Evolutionary conservation across 129 eudicot genomes (phyloP), one percentile per base, ranked within the genome.

Genomic region (Chrysanthemum makinoi): DNA sequence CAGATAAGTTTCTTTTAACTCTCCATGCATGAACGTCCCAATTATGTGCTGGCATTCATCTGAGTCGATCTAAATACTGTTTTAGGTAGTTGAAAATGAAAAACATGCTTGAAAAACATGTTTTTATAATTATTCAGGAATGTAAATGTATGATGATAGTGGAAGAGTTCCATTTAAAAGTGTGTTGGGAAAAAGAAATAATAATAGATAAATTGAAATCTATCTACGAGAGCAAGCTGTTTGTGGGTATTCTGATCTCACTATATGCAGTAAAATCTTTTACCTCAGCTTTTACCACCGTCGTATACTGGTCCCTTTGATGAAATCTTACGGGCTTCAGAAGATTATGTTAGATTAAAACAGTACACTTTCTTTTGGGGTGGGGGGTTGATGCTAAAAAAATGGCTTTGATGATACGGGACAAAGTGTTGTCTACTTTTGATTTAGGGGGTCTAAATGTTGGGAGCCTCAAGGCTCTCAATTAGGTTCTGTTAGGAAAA

Each of bases 211-310:
- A 81, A 19, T 72, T 90, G 72, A 75, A 69, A 54, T 74, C 80
- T 62, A 82, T 63, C 22, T 95, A 68, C 91, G 71, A 58, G 89
- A 90, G 75, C 75, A 77, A 62, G 85, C 94, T 1, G 70, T 48
- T 2, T 79, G 89, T 95, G 15, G 99, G 99, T 56, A 83, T 95
- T 60, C 17, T 95, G 78, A 85, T 90, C 66, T 95, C 99, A 13
- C 99, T 83, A 80, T 86, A 86, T 46, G 88, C 90, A 14, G 89
- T 82, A 26, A 15, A 95, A 95, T 88, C 85, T 88, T 28, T 97
- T 96, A 64, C 97, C 97, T 49, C 97, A 90, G 86, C 96, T 95
- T 57, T 79, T 95, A 75, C 99, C 99, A 24, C 97, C 85, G 0
- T 60, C 88, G 57, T 90, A 90, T 81, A 91, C 88, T 82, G 87